phyloP scores from a whole-genome alignment of 257 asterid genomes.

The Solanum clarkiae region DNA sequence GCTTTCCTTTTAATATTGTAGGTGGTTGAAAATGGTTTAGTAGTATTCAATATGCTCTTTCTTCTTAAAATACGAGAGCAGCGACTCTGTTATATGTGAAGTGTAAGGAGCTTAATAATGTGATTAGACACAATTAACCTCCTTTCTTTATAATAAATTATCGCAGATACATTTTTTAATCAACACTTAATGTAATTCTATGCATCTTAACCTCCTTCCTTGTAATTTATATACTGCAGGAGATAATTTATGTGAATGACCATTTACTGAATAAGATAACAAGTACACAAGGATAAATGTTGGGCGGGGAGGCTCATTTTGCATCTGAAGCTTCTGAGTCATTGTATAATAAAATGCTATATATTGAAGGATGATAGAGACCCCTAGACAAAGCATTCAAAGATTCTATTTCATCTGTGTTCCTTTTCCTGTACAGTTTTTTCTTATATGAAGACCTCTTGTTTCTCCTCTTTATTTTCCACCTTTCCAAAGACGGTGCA shows the following conservation, averaged over 20 bases:
- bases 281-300: not conserved
- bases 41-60: not conserved
- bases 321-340: not conserved
- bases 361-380: not conserved
- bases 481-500: not conserved
- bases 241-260: not conserved
- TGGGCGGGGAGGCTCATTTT: not conserved
- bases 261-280: not conserved
- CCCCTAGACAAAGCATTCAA: not conserved
- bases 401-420: not conserved
- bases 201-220: not conserved
- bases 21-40: not conserved
- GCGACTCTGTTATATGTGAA: not conserved
- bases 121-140: not conserved
- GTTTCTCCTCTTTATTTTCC: not conserved
- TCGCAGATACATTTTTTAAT: not conserved
- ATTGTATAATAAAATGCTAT: not conserved
- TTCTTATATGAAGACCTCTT: not conserved
- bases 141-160: not conserved
- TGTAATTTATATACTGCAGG: not conserved
- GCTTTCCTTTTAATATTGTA: not conserved
- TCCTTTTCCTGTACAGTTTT: not conserved
- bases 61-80: not conserved
- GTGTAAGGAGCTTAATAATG: not conserved
- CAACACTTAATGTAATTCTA: not conserved